Percentiles rank a stretch among this genome's conserved stretches.
phyloP scores from a whole-genome alignment of 805 yeast genomes.

The Saccharomyces jurei region DNA sequence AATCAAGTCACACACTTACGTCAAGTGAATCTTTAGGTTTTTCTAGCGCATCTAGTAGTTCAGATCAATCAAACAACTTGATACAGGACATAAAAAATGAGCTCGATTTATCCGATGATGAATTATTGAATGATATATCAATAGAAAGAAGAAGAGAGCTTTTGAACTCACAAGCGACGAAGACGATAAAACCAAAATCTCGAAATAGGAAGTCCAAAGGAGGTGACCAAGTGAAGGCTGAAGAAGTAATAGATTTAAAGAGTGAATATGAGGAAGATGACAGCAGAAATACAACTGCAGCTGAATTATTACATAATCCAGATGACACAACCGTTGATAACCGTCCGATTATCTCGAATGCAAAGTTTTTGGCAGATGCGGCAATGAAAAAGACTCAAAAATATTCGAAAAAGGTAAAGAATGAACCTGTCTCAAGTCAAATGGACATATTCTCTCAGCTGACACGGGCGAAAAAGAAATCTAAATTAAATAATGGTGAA shows the following conservation, averaged over 20 bases:
- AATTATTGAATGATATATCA: neutral
- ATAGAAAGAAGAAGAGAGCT: neutral
- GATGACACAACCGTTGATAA: constrained; percentile 21
- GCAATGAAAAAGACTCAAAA: constrained; percentile 3
- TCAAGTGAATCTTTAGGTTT: neutral
- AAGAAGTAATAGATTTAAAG: constrained; percentile 1
- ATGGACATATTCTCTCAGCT: constrained; percentile 27
- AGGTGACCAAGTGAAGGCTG: constrained; percentile 1
- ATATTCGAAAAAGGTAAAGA: constrained; percentile 12
- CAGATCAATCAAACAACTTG: neutral
- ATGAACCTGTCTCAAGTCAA: constrained; percentile 16
- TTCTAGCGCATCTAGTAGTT: neutral
- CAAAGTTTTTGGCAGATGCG: constrained; percentile 25
- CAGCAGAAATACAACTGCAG: constrained; percentile 26
- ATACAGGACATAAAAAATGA: neutral
- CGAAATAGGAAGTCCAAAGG: neutral
- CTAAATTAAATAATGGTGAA: constrained; percentile 22
- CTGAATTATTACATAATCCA: constrained; percentile 29
- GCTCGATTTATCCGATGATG: neutral
- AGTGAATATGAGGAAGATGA: constrained; percentile 3
- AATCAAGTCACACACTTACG: neutral
- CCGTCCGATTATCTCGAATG: constrained; percentile 27
- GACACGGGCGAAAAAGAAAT: constrained; percentile 26
- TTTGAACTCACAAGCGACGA: constrained; percentile 13
- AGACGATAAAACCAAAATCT: constrained; percentile 1